A percentile compares a stretch with the other conserved stretches of the same genome.
Evolutionary conservation across 2,329 filamentous ascomycete genomes (phyloP).

Genomic region (Xylariaceae sp.): DNA sequence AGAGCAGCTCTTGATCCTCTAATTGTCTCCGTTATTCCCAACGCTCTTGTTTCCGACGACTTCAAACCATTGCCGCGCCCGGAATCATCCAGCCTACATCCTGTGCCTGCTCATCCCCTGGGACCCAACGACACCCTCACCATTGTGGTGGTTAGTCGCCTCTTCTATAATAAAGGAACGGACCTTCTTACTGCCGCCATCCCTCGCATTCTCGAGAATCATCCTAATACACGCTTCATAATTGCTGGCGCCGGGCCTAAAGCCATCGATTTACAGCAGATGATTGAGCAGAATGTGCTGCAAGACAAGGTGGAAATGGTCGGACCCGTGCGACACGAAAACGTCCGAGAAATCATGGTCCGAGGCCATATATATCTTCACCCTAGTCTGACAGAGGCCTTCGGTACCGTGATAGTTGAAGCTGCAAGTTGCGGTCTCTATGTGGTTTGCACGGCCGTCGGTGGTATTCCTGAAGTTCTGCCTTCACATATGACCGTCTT

Average conservation of each 20-base stretch:
- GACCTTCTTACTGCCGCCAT: slow-evolving; percentile 96
- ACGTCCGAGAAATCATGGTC: slow-evolving; percentile 96
- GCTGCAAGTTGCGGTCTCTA: slow-evolving; percentile 93
- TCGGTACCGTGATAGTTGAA: slow-evolving; percentile 96
- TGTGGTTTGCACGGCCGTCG: slow-evolving; percentile 93
- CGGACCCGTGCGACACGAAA: slow-evolving; percentile 87
- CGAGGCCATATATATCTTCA: slow-evolving; percentile 95
- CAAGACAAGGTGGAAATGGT: slow-evolving; percentile 92
- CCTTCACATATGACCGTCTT: slow-evolving; percentile 97
- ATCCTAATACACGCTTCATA: slow-evolving; percentile 93
- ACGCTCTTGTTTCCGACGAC: slow-evolving; percentile 94
- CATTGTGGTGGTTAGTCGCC: slow-evolving; percentile 91
- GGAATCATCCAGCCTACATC: slow-evolving; percentile 36
- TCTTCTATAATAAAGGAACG: slow-evolving; percentile 98
- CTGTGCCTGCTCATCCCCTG: slow-evolving; percentile 59
- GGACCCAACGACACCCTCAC: slow-evolving; percentile 84
- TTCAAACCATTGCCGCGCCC: slow-evolving; percentile 66
- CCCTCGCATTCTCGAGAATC: slow-evolving; percentile 79
- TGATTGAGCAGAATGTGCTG: slow-evolving; percentile 90
- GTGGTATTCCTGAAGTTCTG: slow-evolving; percentile 92
- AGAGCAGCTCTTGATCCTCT: slow-evolving; percentile 89
- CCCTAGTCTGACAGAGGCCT: slow-evolving; percentile 90
- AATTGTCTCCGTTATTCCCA: slow-evolving; percentile 97
- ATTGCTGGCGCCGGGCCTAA: slow-evolving; percentile 95
- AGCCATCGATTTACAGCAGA: slow-evolving; percentile 95